Base-by-base conservation (phyloP, 176 grass and related monocot species). In the Chloris gayana region DNA sequence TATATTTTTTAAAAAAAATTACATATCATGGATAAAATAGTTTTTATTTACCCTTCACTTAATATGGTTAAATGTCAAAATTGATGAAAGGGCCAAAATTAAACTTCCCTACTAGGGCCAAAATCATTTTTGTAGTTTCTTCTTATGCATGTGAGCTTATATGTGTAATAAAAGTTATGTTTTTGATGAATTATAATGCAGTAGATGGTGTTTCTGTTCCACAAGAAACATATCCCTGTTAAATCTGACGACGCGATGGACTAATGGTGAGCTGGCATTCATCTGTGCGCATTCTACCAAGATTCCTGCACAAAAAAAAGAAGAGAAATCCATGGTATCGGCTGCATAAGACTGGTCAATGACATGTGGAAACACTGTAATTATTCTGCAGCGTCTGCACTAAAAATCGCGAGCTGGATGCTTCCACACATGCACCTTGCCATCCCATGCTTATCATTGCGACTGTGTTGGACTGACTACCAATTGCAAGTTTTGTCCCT, bases 401-500 rank as follows among this genome's bases (percentile, higher is more conserved):
- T 41, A 46, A 50, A 69, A 74, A 74, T 74, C 58, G 27, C 44
- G 79, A 64, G 29, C 58, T 65, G 46, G 57, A 56, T 76, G 79
- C 32, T 88, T 74, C 68, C 69, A 64, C 69, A 64, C 63, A 80
- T 84, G 75, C 49, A 61, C 19, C 39, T 29, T 84, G 74, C 47
- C 69, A 69, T 68, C 47, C 54, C 41, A 30, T 66, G 33, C 27
- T 67, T 74, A 37, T 74, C 47, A 67, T 68, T 67, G 69, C 13
- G 53, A 62, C 37, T 58, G 56, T 24, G 56, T 64, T 56, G 60
- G 32, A 33, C 69, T 13, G 69, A 6, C 75, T 37, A 46, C 37
- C 21, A 75, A 18, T 81, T 80, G 69, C 60, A 67, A 39, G 45
- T 73, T 35, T 27, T 80, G 63, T 83, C 31, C 26, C 22, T 65